phyloP scores from a whole-genome alignment of 2,329 filamentous ascomycete species.

The Diaporthe citri region DNA sequence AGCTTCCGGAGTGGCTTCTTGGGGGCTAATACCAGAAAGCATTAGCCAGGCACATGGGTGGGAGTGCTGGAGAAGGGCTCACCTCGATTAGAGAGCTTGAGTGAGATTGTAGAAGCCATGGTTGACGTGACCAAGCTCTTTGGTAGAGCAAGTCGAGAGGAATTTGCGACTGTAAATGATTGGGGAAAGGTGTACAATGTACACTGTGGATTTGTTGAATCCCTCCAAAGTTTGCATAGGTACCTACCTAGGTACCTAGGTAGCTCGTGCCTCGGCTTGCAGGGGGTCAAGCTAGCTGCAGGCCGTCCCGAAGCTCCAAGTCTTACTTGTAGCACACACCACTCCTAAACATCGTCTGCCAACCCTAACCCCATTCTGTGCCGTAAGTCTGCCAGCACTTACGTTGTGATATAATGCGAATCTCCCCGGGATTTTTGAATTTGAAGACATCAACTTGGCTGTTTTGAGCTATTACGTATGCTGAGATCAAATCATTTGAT shows the following conservation, averaged over 20 bases:
- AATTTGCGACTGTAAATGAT: background rate
- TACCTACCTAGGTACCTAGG: too few relatives aligned
- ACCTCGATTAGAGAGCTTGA: constrained; percentile 37
- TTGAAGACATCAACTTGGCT: too few relatives aligned
- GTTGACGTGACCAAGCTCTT: constrained; percentile 4
- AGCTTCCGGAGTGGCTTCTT: constrained; percentile 67
- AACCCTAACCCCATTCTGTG: background rate
- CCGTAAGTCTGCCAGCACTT: too few relatives aligned
- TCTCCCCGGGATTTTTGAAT: too few relatives aligned
- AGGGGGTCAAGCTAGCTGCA: background rate
- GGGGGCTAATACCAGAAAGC: constrained; percentile 48
- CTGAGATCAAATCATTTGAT: too few relatives aligned
- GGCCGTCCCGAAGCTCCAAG: too few relatives aligned
- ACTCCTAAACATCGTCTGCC: too few relatives aligned
- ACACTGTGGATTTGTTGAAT: constrained; percentile 19
- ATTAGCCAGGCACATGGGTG: background rate
- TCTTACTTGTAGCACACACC: too few relatives aligned
- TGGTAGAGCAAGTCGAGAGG: constrained; percentile 3
- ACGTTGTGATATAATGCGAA: too few relatives aligned
- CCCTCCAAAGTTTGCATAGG: constrained; percentile 14
- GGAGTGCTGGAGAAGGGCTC: background rate
- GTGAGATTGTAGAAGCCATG: constrained; percentile 38
- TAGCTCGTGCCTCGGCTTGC: constrained; percentile 22
- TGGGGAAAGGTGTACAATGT: background rate
- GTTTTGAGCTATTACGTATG: too few relatives aligned